These are phyloP conservation scores for Bothriochloa decipiens DNA, from an alignment of 176 grass and related monocot species.

Conservation along the genomic window DNA sequence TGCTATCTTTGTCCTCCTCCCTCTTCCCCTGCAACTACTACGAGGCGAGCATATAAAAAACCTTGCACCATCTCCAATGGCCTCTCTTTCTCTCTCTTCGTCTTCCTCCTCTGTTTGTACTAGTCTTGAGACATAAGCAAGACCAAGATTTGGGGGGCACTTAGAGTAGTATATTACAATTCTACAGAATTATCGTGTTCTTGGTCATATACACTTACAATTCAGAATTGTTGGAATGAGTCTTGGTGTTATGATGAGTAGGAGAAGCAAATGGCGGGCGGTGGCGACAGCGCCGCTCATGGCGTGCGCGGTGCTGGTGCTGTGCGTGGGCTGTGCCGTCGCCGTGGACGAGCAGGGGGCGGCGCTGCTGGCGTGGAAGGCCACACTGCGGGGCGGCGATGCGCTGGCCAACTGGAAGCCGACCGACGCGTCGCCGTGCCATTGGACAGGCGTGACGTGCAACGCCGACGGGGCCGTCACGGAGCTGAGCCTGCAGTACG, in stretches of 20 bases:
- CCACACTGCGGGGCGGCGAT: slow-evolving; percentile 26
- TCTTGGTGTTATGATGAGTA: slow-evolving; percentile 31
- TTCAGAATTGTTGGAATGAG: slow-evolving; percentile 15
- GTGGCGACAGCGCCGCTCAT: neutral
- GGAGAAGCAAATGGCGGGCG: slow-evolving; percentile 48
- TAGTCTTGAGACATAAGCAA: slow-evolving; percentile 61
- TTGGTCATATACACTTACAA: slow-evolving; percentile 38
- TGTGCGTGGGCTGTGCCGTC: slow-evolving; percentile 28
- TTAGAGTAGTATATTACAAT: slow-evolving; percentile 29
- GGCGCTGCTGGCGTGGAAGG: slow-evolving; percentile 76
- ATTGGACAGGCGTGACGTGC: slow-evolving; percentile 73
- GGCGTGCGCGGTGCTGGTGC: slow-evolving; percentile 22
- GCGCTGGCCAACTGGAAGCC: slow-evolving; percentile 59
- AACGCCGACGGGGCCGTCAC: slow-evolving; percentile 48
- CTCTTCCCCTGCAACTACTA: neutral
- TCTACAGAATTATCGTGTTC: slow-evolving; percentile 36
- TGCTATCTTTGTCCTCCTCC: slow-evolving; percentile 12
- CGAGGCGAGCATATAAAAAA: slow-evolving; percentile 44
- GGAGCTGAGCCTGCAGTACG: slow-evolving; percentile 57
- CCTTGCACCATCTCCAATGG: slow-evolving; percentile 32
- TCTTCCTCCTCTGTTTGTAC: slow-evolving; percentile 24
- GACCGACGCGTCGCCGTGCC: slow-evolving; percentile 55
- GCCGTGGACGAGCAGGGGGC: slow-evolving; percentile 67
- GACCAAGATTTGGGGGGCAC: slow-evolving; percentile 56
- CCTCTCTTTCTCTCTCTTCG: slow-evolving; percentile 4